A percentile compares a stretch with the other conserved stretches of the same genome.
Conservation (phyloP, 1,139 yeast genomes). For the Zygosaccharomyces sapae region DNA sequence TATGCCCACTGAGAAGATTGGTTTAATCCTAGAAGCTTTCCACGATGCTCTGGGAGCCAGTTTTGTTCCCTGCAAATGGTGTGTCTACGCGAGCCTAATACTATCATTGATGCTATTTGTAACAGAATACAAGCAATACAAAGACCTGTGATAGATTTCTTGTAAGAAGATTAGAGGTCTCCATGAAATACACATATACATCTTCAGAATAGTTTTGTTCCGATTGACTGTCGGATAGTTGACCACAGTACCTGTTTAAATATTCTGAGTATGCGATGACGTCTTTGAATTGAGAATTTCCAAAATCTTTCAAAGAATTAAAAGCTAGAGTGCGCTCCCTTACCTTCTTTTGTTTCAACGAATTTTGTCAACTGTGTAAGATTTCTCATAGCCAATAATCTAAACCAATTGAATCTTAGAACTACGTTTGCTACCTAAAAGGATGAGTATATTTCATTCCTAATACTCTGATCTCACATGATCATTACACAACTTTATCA, state of each 20-base stretch:
- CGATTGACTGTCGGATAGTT: neutral
- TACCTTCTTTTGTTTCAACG: neutral
- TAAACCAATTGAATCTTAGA: neutral
- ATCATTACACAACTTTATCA: neutral
- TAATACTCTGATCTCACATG: neutral
- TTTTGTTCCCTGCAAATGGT: conserved; percentile 11
- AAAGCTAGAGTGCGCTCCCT: neutral
- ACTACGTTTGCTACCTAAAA: neutral
- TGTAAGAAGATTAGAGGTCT: neutral
- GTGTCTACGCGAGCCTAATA: conserved; percentile 7
- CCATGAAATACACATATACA: neutral
- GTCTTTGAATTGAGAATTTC: neutral
- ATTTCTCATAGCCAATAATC: neutral
- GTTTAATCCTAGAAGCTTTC: conserved; percentile 6
- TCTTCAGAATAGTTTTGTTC: neutral
- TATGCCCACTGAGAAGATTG: conserved; percentile 6
- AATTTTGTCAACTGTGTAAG: neutral
- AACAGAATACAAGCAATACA: conserved; percentile 1
- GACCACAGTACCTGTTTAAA: neutral
- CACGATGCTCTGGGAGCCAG: conserved; percentile 6
- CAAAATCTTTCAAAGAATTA: neutral
- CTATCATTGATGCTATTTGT: conserved; percentile 7
- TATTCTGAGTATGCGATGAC: neutral
- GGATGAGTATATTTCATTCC: neutral
- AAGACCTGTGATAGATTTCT: neutral